These are phyloP conservation scores for Barnettozyma wickerhamii DNA, from an alignment of 805 yeast species.

Conservation along the genomic window DNA sequence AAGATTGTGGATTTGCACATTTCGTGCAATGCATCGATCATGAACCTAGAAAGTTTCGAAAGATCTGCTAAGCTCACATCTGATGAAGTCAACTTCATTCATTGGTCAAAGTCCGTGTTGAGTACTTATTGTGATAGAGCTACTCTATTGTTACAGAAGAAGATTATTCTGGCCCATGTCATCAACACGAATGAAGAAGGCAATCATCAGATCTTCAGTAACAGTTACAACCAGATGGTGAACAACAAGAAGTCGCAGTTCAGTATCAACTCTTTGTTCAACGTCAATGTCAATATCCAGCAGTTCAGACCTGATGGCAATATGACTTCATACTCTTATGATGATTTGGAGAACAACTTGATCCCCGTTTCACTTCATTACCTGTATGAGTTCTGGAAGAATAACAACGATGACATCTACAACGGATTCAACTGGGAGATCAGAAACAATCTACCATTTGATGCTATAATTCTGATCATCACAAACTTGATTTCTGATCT, in stretches of 20 bases:
- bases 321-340: slow-evolving; percentile 37
- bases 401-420: slow-evolving; percentile 42
- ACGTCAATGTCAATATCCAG: slow-evolving; percentile 8
- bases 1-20: slow-evolving; percentile 48
- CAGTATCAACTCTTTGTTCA: slow-evolving; percentile 22
- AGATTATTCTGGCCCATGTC: slow-evolving; percentile 29
- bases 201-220: slow-evolving; percentile 22
- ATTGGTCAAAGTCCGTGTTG: slow-evolving; percentile 43
- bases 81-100: slow-evolving; percentile 36
- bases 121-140: slow-evolving; percentile 55
- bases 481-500: slow-evolving; percentile 51
- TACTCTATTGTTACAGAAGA: slow-evolving; percentile 35
- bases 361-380: slow-evolving; percentile 55
- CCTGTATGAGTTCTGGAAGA: slow-evolving; percentile 48
- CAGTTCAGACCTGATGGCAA: slow-evolving; percentile 9
- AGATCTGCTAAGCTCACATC: slow-evolving; percentile 35
- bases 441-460: slow-evolving; percentile 56
- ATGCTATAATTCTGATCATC: slow-evolving; percentile 48
- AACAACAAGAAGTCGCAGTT: slow-evolving; percentile 24
- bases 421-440: slow-evolving; percentile 59
- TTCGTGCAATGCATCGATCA: slow-evolving; percentile 45
- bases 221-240: slow-evolving; percentile 26
- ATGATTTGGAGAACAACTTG: slow-evolving; percentile 46
- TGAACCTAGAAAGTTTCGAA: slow-evolving; percentile 32
- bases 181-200: slow-evolving; percentile 24